Percentiles rank a stretch among this genome's conserved stretches.
phyloP scores from a whole-genome alignment of 768 basidiomycete species.

The Mycena pura region DNA sequence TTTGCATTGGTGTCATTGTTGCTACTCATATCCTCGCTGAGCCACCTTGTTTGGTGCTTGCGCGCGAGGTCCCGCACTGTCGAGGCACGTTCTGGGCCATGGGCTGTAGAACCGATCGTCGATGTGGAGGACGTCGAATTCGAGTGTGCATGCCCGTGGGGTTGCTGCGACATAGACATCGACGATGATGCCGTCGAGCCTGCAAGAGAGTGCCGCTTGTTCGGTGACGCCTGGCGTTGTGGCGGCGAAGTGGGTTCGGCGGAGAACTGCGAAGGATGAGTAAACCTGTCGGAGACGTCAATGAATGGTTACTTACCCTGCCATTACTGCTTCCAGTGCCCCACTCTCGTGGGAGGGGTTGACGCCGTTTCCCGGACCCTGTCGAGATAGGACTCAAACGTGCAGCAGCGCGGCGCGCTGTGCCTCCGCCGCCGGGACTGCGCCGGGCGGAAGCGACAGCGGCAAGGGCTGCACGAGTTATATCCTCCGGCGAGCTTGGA shows the following conservation, averaged over 20 bases:
- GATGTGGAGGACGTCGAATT: slow-evolving; percentile 26
- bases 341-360: slow-evolving; percentile 59
- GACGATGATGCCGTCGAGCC: slow-evolving; percentile 31
- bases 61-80: slow-evolving; percentile 57
- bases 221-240: slow-evolving; percentile 22
- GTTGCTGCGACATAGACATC: slow-evolving; percentile 33
- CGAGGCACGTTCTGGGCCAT: slow-evolving; percentile 41
- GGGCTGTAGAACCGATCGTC: slow-evolving; percentile 22
- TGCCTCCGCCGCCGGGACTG: slow-evolving; percentile 46
- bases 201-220: slow-evolving; percentile 29
- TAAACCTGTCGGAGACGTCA: neutral
- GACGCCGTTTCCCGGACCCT: slow-evolving; percentile 28
- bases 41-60: slow-evolving; percentile 60
- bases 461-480: slow-evolving; percentile 64
- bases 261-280: slow-evolving; percentile 13
- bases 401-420: slow-evolving; percentile 19
- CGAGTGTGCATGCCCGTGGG: slow-evolving; percentile 35
- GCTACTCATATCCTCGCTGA: slow-evolving; percentile 52
- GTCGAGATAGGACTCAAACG: slow-evolving; percentile 35
- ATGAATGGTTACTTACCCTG: slow-evolving; percentile 7
- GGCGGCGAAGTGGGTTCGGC: slow-evolving; percentile 21
- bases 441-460: slow-evolving; percentile 64
- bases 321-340: slow-evolving; percentile 16
- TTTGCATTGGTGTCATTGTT: neutral
- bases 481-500: slow-evolving; percentile 39